Evolutionary conservation across 768 basidiomycete genomes (phyloP), one percentile per base, ranked within the genome.

Genomic region (Tylopilus sp.): DNA sequence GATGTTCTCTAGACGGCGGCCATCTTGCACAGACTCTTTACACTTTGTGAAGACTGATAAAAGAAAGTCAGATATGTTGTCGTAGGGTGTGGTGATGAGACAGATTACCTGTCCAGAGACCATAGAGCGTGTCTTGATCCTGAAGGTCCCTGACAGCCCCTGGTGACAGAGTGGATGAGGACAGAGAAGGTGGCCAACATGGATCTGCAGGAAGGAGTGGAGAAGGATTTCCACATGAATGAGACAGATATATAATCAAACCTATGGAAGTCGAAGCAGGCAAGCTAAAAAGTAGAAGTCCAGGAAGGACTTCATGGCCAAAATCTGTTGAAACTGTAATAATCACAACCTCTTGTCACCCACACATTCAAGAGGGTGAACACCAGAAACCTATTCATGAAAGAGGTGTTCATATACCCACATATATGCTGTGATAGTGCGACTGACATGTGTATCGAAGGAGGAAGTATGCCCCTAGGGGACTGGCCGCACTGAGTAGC

Each of bases 1-100:
- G 49, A 94, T 85, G 63, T 95, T 92, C 72, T 94, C 92, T 26
- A 93, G 78, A 26, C 92, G 73, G 7, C 75, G 78, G n/a, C 92
- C 92, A 60, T 93, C 86, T 61, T 86, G 79, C 4, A 94, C 73
- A 2, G 83, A 84, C 58, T 82, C 79, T 69, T 89, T 90, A 74
- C 87, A 91, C 68, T 90, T 89, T 47, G 88, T 83, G 63, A 94
- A 92, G 8, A 94, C 92, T 91, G 60, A 45, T 48, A 50, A 49
- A 57, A 24, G 48, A 6, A 22, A 6, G 42, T 56, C 14, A 62
- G 61, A 33, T 25, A 54, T 21, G 46, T 3, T 3, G 37, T 0
- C 1, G 3, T 3, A 28, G 16, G 1, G 37, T 1, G 19, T 28
- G 10, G 4, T 4, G 12, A 36, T 8, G 4, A 1, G 5, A 13